Evolutionary conservation across 1,284 basidiomycete species (phyloP), one percentile per base, ranked within the genome.

Genomic region (Trichosporon faecale): DNA sequence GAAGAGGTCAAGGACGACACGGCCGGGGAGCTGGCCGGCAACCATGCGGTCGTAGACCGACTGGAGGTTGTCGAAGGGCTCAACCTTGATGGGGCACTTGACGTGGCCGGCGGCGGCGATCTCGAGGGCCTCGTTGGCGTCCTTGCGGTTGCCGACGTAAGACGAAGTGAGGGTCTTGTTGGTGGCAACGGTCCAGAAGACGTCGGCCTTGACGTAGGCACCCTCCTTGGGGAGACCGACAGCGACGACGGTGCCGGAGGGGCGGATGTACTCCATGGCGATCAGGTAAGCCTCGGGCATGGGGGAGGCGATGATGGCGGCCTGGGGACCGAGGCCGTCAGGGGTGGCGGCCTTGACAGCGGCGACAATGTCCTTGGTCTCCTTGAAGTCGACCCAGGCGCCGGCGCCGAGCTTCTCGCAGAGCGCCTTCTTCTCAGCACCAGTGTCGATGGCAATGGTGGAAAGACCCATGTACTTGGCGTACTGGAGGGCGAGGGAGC

Each of bases 321-420:
- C 88, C 78, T 95, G 92, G 1, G 92, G 89, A 40, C 93, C 92
- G 9, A 85, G 80, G 0, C 91, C 92, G 68, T 86, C 91, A 0
- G 90, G 76, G 23, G 79, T 91, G 0, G 87, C 86, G 8, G 85
- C 86, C 79, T 88, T 84, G 69, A 86, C 82, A 49, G 69, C 72
- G 46, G 61, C 46, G 40, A 70, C 68, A 55, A 77, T 76, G 70
- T 77, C 79, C 72, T 79, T 77, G 55, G 67, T 68, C 61, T 76
- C 86, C 75, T 86, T 88, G 85, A 92, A 94, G 84, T 95, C 92
- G 74, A 95, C 87, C 88, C 90, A 94, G 66, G 86, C 86, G 74
- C 91, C 89, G 0, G 91, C 91, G 60, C 93, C 93, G 66, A 94
- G 89, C 31, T 86, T 83, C 71, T 86, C 76, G 79, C 88, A 89